phyloP scores from a whole-genome alignment of 129 eudicot species.

The Saposhnikovia divaricata region DNA sequence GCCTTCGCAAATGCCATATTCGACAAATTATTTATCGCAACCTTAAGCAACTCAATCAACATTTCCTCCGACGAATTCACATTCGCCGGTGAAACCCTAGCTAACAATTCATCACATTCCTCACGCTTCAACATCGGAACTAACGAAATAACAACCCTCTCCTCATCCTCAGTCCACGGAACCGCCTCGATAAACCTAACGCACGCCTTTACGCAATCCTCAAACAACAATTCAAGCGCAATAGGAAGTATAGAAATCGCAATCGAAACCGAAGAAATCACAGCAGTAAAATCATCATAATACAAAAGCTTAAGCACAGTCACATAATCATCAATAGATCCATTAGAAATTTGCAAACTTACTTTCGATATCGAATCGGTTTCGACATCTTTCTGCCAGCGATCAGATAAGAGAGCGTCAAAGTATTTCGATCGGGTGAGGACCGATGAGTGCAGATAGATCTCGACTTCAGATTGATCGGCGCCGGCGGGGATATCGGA shows the following conservation, averaged over 20 bases:
- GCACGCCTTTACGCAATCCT: conserved; percentile 69
- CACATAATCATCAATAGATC: conserved; percentile 41
- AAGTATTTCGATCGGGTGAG: conserved; percentile 61
- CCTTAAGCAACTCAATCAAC: conserved; percentile 56
- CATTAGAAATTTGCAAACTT: conserved; percentile 37
- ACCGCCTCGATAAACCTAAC: conserved; percentile 74
- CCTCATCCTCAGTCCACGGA: conserved; percentile 93
- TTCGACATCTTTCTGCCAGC: neutral
- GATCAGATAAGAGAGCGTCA: conserved; percentile 44
- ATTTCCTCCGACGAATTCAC: conserved; percentile 52
- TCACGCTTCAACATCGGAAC: conserved; percentile 53
- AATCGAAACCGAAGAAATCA: conserved; percentile 25
- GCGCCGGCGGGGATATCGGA: conserved; percentile 24
- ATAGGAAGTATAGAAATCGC: conserved; percentile 64
- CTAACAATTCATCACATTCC: conserved; percentile 52
- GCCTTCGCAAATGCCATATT: conserved; percentile 87
- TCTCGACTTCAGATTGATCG: conserved; percentile 35
- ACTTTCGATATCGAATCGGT: conserved; percentile 28
- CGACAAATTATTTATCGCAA: conserved; percentile 64
- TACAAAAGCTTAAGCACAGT: conserved; percentile 60
- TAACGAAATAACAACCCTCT: conserved; percentile 37
- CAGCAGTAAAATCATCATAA: conserved; percentile 32
- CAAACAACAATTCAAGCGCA: conserved; percentile 69
- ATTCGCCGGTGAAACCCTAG: conserved; percentile 55
- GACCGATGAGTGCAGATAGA: conserved; percentile 57